Evolutionary conservation across 2,329 filamentous ascomycete genomes (phyloP), one percentile per base, ranked within the genome.

Genomic region (Podosphaera aphanis): DNA sequence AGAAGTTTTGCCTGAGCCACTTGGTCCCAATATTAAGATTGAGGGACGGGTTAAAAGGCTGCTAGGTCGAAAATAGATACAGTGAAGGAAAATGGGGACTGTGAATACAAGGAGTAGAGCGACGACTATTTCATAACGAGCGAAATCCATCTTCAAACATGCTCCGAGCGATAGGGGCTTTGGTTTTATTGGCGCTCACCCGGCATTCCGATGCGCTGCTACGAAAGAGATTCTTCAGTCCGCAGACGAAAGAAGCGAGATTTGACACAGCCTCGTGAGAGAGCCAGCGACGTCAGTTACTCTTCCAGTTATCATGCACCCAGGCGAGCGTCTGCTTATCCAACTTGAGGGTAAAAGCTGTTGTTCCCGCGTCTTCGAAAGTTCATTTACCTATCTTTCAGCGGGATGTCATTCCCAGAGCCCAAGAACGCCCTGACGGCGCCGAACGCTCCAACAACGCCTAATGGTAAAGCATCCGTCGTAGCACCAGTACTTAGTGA

Each of bases 1-100:
- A 7, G 82, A 73, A 0, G 90, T 95, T 67, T 95, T 98, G 56
- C 90, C 90, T 43, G 75, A 72, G 51, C 78, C 81, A 47, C 78
- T 77, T 15, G 88, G 84, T 1, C 90, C 90, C 43, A 86, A 61
- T 38, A 93, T 71, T 8, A 94, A 66, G 49, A 95, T 75, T 6
- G 79, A 79, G 43, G 88, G 84, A 21, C 81, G 71, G 13, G 68
- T 69, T 33, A 73, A 73, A 55, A 80, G 77, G 13, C 76, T 70
- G 35, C 71, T 71, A 43, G 73, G 69, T 46, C 71, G 72, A 60
- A 84, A 93, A 71, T 59, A 51, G 58, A 79, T 65, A 48, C 73
- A 60, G 65, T 95, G 90, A 42, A 94, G 68, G 46, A 93, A 59
- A 45, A 93, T 57, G 18, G 90, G 90, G 23, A 82, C 66, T 5